phyloP scores from a whole-genome alignment of 352 stramenopile species.

The Globisporangium orthogonon region DNA sequence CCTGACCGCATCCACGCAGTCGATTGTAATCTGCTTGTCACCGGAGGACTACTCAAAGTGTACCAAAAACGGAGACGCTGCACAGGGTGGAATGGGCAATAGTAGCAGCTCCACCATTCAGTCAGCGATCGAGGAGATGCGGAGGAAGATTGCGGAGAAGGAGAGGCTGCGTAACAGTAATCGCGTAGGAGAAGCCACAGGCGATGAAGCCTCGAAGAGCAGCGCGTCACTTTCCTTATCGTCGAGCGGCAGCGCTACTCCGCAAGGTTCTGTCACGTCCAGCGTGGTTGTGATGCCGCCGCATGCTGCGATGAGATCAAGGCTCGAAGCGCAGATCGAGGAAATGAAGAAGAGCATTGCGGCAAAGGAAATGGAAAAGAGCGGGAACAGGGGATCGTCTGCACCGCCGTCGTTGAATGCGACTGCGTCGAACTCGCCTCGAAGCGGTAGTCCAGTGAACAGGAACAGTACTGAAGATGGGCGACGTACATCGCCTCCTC shows the following conservation, averaged over 20 bases:
- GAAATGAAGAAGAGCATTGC: constrained; percentile 28
- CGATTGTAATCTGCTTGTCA: constrained; percentile 57
- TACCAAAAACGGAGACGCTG: constrained; percentile 12
- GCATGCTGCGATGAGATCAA: constrained; percentile 1
- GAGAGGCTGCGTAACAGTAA: constrained; percentile 28
- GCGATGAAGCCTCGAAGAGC: not conserved
- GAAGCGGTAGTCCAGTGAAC: not conserved
- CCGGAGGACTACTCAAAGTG: constrained; percentile 36
- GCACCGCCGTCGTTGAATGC: not conserved
- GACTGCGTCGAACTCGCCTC: not conserved
- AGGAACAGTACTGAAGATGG: not conserved
- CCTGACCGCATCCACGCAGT: constrained; percentile 61
- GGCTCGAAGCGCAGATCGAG: constrained; percentile 15
- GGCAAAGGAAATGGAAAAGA: constrained; percentile 19
- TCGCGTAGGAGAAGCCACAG: constrained; percentile 5
- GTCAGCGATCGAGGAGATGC: constrained; percentile 45
- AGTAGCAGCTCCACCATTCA: constrained; percentile 16
- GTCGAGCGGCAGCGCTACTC: not conserved
- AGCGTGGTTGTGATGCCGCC: not conserved
- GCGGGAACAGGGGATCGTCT: not conserved
- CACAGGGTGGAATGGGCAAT: not conserved
- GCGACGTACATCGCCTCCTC: not conserved
- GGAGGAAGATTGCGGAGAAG: constrained; percentile 44
- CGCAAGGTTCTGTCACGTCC: not conserved
- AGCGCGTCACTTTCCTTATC: not conserved